Evolutionary conservation across 768 basidiomycete genomes (phyloP).

Genomic region (Pleurotus salmoneostramineus): DNA sequence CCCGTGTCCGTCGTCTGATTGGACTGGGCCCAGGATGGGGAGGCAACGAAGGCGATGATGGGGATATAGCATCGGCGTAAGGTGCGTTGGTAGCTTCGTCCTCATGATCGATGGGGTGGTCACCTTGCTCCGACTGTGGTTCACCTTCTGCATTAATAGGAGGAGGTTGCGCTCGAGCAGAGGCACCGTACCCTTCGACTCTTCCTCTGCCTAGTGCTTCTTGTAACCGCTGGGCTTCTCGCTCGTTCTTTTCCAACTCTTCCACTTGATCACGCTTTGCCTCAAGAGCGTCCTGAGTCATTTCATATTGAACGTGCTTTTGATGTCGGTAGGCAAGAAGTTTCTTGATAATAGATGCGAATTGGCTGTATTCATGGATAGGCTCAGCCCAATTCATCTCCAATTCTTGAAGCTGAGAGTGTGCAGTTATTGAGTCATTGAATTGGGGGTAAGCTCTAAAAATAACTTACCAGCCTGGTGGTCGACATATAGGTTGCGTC

Average conservation of each 20-base stretch:
- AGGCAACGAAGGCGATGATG: constrained; percentile 52
- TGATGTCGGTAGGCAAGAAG: constrained; percentile 93
- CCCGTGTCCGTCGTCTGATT: constrained; percentile 45
- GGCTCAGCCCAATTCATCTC: constrained; percentile 97
- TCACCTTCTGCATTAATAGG: constrained; percentile 19
- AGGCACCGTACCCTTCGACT: constrained; percentile 19
- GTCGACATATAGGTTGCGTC: constrained; percentile 94
- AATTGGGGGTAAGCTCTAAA: constrained; percentile 1
- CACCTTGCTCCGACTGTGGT: constrained; percentile 14
- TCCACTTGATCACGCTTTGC: constrained; percentile 79
- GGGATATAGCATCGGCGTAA: constrained; percentile 17
- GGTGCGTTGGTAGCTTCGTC: background rate
- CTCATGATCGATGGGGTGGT: constrained; percentile 16
- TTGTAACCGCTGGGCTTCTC: constrained; percentile 84
- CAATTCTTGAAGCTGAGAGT: constrained; percentile 78
- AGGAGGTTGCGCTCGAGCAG: constrained; percentile 16
- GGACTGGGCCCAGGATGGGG: constrained; percentile 81
- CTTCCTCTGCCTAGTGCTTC: constrained; percentile 74
- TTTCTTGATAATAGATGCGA: constrained; percentile 91
- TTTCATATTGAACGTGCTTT: constrained; percentile 97
- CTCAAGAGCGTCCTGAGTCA: constrained; percentile 90
- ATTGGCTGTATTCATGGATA: constrained; percentile 92
- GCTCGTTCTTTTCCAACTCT: constrained; percentile 89
- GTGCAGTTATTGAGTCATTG: constrained; percentile 5
- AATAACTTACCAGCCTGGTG: constrained; percentile 66